Base-by-base conservation (phyloP, 768 basidiomycete genomes). In the Hortiboletus flavorubellus region DNA sequence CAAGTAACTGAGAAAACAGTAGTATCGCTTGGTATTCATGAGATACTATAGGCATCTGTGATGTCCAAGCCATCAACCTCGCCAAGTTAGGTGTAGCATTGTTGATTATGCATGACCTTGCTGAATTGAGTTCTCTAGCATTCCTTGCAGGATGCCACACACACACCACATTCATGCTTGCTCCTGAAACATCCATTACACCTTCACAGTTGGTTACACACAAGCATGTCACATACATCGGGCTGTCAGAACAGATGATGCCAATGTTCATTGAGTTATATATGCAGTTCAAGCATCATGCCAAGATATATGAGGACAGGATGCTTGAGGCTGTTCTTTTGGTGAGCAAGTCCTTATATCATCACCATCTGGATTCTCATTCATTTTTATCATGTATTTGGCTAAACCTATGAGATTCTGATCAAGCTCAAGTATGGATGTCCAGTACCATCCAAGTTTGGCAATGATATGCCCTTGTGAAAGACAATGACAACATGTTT, bases 361-460 rank as follows among this genome's bases (percentile, higher is more conserved):
- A n/a, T 30, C n/a, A 4, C 1, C 1, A 7, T 8, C 8, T 14
- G 9, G 31, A 31, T 40, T 38, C 23, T 42, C 12, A n/a, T 2
- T 18, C 30, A 10, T 33, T 21, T 10, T 21, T 44, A 31, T 41
- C 34, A 40, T 51, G 5, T 1, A 2, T 26, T 34, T 10, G 41
- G 33, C 42, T 23, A 93, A 90, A 87, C 93, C 0, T 94, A 91
- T 63, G 83, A 89, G 5, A 87, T 96, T 34, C 94, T 95, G 2
- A 84, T 98, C 68, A 93, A 94, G 65, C 75, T 98, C 59, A 95
- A 95, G 72, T 96, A 98, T 59, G 93, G 95, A 34, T 97, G 95
- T 68, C 95, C 96, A 0, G 75, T 89, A 0, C 82, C 96, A 0
- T 93, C 89, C 39, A 93, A 87, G 66, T 92, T 84, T 65, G 93